Evolutionary conservation across 148 eudicot genomes (phyloP).

Genomic region (Gaultheria prostrata): DNA sequence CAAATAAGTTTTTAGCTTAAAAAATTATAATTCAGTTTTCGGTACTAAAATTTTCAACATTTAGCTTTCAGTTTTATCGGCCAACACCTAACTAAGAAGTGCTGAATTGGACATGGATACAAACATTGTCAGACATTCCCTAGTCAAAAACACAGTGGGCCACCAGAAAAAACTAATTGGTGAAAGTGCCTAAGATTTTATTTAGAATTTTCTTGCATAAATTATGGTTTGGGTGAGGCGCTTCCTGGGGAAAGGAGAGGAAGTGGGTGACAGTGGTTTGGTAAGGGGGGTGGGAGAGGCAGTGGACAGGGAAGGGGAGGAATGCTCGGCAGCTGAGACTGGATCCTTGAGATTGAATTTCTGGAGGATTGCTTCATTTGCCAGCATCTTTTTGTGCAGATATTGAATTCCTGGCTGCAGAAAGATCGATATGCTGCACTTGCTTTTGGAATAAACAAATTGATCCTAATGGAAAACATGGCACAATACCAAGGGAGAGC

Average conservation of each 20-base stretch:
- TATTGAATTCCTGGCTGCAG: constrained; percentile 18
- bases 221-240: neutral
- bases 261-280: neutral
- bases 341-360: neutral
- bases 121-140: neutral
- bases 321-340: neutral
- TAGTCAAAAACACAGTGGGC: neutral
- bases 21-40: neutral
- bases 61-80: neutral
- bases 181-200: neutral
- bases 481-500: constrained; percentile 7
- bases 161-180: neutral
- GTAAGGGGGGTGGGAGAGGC: neutral
- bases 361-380: neutral
- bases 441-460: constrained; percentile 21
- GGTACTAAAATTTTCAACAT: neutral
- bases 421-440: constrained; percentile 20
- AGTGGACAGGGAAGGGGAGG: neutral
- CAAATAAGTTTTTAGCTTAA: neutral
- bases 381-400: constrained; percentile 20
- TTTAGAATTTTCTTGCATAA: neutral
- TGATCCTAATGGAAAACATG: constrained; percentile 16
- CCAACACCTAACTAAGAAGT: neutral
- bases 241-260: neutral
- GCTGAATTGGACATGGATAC: neutral